These are phyloP conservation scores for Madurella mycetomatis DNA, from an alignment of 2,329 filamentous ascomycete genomes.

Conservation along the genomic window DNA sequence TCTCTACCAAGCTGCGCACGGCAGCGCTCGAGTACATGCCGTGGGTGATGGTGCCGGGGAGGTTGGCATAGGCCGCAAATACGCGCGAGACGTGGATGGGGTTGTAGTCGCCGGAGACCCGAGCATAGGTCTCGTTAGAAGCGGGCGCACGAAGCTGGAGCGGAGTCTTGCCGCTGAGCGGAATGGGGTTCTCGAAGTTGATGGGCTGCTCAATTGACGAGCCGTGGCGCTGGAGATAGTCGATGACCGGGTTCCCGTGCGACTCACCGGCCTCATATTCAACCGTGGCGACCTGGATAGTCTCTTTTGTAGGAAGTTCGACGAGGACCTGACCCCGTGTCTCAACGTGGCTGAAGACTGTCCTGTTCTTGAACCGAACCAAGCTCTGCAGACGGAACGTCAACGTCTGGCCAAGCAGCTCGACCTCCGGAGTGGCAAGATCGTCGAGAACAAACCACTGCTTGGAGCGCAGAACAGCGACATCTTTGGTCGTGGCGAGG, in stretches of 20 bases:
- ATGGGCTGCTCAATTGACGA: slow-evolving; percentile 92
- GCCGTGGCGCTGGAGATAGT: slow-evolving; percentile 90
- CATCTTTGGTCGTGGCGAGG: slow-evolving; percentile 80
- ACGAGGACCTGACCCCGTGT: slow-evolving; percentile 89
- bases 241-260: slow-evolving; percentile 92
- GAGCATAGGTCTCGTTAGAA: slow-evolving; percentile 96
- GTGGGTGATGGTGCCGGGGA: slow-evolving; percentile 96
- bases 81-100: slow-evolving; percentile 97
- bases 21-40: slow-evolving; percentile 99
- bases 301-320: slow-evolving; percentile 92
- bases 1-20: slow-evolving; percentile 93
- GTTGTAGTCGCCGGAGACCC: slow-evolving; percentile 97
- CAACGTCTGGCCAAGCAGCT: slow-evolving; percentile 87
- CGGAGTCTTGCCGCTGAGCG: slow-evolving; percentile 85
- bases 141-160: slow-evolving; percentile 85
- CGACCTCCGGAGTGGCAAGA: slow-evolving; percentile 59
- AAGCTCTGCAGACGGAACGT: slow-evolving; percentile 94
- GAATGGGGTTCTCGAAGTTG: slow-evolving; percentile 96
- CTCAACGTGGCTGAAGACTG: slow-evolving; percentile 84
- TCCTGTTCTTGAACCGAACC: slow-evolving; percentile 91
- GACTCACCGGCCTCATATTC: slow-evolving; percentile 90
- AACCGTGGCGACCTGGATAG: slow-evolving; percentile 95
- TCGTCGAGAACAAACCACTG: slow-evolving; percentile 91
- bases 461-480: slow-evolving; percentile 91
- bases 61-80: slow-evolving; percentile 91